Percentiles rank a stretch among this genome's conserved stretches.
These are phyloP conservation scores for Pseudocercospora macadamiae DNA, from an alignment of 2,329 filamentous ascomycete species.

Conservation along the genomic window DNA sequence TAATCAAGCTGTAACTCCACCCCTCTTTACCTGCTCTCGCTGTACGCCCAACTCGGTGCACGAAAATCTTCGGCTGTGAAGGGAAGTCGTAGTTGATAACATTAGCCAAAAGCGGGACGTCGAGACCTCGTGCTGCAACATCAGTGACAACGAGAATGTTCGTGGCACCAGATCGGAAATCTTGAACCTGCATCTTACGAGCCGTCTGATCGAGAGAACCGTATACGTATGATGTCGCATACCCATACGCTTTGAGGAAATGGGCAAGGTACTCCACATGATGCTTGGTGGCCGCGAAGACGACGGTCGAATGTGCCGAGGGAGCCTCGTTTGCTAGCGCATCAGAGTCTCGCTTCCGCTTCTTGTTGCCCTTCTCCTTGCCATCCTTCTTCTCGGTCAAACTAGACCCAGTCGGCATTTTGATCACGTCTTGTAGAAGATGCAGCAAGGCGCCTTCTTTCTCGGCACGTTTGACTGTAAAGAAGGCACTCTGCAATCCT, in stretches of 20 bases:
- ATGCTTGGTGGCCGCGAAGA: constrained; percentile 95
- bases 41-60: constrained; percentile 94
- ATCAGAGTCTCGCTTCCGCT: constrained; percentile 67
- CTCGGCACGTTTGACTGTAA: constrained; percentile 86
- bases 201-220: constrained; percentile 93
- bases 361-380: constrained; percentile 60
- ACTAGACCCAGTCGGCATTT: constrained; percentile 75
- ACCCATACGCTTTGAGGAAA: constrained; percentile 79
- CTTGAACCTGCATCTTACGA: constrained; percentile 86
- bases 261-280: constrained; percentile 91
- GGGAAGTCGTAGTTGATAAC: constrained; percentile 99
- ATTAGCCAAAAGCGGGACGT: constrained; percentile 93
- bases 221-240: constrained; percentile 90
- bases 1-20: constrained; percentile 92
- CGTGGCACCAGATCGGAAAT: constrained; percentile 80
- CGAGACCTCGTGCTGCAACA: constrained; percentile 93
- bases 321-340: constrained; percentile 67
- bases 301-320: constrained; percentile 87
- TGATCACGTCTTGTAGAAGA: constrained; percentile 87
- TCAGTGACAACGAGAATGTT: constrained; percentile 96
- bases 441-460: constrained; percentile 92
- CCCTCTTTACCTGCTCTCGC: constrained; percentile 89
- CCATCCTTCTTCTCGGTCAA: constrained; percentile 51
- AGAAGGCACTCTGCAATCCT: constrained; percentile 93
- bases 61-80: constrained; percentile 92